phyloP scores from a whole-genome alignment of 768 basidiomycete species.

The Boletus eberwhitei region DNA sequence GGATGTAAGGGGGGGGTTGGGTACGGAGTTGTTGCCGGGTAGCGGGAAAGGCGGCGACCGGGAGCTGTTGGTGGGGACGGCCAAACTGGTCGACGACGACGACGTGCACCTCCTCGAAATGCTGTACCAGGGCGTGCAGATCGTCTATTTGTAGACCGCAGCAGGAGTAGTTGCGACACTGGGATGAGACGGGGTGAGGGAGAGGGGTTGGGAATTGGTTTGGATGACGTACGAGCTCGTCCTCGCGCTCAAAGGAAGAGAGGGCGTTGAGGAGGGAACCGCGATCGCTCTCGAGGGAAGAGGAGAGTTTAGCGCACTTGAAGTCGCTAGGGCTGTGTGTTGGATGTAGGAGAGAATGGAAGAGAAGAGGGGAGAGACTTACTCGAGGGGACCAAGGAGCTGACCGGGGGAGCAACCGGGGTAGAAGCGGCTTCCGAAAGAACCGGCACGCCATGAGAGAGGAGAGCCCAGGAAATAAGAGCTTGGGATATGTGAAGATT shows the following conservation, averaged over 20 bases:
- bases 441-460: constrained; percentile 65
- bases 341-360: neutral
- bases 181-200: neutral
- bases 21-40: constrained; percentile 30
- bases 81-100: constrained; percentile 56
- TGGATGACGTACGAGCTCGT: constrained; percentile 57
- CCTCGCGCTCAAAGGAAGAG: constrained; percentile 63
- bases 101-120: constrained; percentile 90
- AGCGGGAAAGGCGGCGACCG: constrained; percentile 33
- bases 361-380: constrained; percentile 21
- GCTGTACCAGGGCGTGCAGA: constrained; percentile 82
- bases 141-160: constrained; percentile 78
- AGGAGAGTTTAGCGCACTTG: constrained; percentile 43
- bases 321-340: constrained; percentile 42
- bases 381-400: constrained; percentile 65
- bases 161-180: constrained; percentile 89
- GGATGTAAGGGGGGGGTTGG: constrained; percentile 29
- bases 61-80: constrained; percentile 32
- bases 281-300: constrained; percentile 60
- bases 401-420: constrained; percentile 63
- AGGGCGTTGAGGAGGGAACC: constrained; percentile 63
- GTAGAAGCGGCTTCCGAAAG: constrained; percentile 61
- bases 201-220: neutral
- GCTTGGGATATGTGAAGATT: constrained; percentile 38
- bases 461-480: constrained; percentile 74